Base-by-base conservation (phyloP, 306 rosid genomes). In the Cercis canadensis region DNA sequence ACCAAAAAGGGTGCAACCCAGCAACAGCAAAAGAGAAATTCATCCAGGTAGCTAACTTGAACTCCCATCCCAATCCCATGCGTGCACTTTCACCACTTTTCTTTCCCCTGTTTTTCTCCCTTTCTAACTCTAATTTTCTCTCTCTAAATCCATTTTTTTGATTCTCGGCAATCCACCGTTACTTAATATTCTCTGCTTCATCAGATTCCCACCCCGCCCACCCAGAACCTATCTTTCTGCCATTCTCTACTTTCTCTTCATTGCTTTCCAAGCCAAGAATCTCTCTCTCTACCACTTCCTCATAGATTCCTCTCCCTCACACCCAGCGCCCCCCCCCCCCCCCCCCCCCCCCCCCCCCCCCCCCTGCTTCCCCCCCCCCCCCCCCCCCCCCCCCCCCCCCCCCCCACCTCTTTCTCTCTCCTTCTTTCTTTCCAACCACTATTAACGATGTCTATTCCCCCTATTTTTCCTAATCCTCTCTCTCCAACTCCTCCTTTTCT, bases 221-320 rank as follows among this genome's bases (percentile, higher is more conserved):
- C 49, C 74, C 72, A 71, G 43, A 68, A 75, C 78, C 49, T 65
- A 72, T 75, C 81, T 81, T 80, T 60, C 79, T 73, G 64, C 81
- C 74, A 56, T 34, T 43, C 72, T 51, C 67, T 67, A 32, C 79
- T 84, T 24, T 24, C 29, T 24, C 29, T 24, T 24, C 29, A 24
- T 24, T 24, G 29, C 29, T 24, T 87, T 84, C 85, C 85, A 95
- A 95, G 97, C 92, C 86, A 91, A 89, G 99, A 92, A 91, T 95
- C 87, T 86, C 79, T 79, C 69, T 59, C 58, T 74, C 14, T 68
- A 18, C 75, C 82, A 57, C 88, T 81, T 78, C 82, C 80, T 67
- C 81, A 45, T 16, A 68, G 92, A 90, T 93, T 93, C 95, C 78
- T 75, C 80, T 77, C 69, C 58, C 51, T 45, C 59, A 24, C 29